A percentile compares a stretch with the other conserved stretches of the same genome.
Conservation (phyloP, 352 stramenopile genomes). For the Globisporangium abappressorium region DNA sequence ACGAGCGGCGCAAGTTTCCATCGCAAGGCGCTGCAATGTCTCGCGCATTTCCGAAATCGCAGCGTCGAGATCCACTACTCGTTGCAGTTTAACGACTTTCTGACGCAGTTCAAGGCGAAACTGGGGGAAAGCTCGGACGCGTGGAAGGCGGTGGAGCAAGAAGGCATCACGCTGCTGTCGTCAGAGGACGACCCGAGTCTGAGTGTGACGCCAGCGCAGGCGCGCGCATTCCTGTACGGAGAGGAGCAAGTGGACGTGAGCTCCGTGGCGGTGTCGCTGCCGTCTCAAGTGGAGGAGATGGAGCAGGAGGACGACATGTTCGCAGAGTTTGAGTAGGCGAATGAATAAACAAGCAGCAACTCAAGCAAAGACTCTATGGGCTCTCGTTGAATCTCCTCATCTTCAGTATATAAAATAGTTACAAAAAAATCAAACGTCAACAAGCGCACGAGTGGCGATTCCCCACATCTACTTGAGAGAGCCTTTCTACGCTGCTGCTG, state of each 20-base stretch:
- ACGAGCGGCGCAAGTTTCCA: constrained; percentile 48
- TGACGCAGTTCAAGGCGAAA: constrained; percentile 47
- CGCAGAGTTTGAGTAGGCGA: constrained; percentile 66
- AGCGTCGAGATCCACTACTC: constrained; percentile 71
- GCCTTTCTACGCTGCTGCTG: neutral
- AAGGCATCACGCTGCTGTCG: constrained; percentile 58
- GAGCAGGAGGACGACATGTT: constrained; percentile 82
- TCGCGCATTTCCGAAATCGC: constrained; percentile 66
- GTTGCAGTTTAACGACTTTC: constrained; percentile 72
- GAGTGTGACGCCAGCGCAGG: constrained; percentile 42
- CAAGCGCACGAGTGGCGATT: neutral
- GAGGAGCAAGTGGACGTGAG: constrained; percentile 47
- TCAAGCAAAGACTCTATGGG: neutral
- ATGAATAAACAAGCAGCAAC: neutral
- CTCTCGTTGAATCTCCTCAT: neutral
- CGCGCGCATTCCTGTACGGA: constrained; percentile 59
- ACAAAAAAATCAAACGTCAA: neutral
- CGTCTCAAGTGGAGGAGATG: constrained; percentile 56
- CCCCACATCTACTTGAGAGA: neutral
- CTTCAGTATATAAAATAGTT: constrained; percentile 12
- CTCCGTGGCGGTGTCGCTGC: constrained; percentile 44
- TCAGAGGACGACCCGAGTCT: constrained; percentile 55
- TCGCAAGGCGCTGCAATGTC: constrained; percentile 65
- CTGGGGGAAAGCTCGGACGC: constrained; percentile 42
- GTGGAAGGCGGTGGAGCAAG: constrained; percentile 54